phyloP scores from a whole-genome alignment of 2,329 filamentous ascomycete species.

The Colletotrichum brevisporum region DNA sequence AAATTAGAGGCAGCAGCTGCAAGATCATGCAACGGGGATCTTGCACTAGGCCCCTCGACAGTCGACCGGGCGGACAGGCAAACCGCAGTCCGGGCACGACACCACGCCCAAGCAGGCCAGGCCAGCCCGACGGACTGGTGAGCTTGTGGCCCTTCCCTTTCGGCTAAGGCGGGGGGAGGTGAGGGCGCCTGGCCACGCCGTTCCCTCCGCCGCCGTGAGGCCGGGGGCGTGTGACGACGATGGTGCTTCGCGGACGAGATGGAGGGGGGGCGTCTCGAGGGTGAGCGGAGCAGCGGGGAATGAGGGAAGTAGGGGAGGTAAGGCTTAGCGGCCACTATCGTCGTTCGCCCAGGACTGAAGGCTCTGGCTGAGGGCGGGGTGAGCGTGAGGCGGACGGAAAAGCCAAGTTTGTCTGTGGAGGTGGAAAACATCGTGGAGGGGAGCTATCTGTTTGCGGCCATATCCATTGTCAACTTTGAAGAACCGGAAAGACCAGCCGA shows the following conservation, averaged over 20 bases:
- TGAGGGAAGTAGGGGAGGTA: constrained; percentile 17
- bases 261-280: constrained; percentile 13
- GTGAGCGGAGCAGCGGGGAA: not conserved
- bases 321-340: constrained; percentile 34
- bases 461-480: constrained; percentile 16
- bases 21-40: constrained; percentile 39
- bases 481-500: constrained; percentile 4
- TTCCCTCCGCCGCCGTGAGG: constrained; percentile 3
- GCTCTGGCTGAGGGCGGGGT: constrained; percentile 7
- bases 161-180: not conserved
- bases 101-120: not conserved
- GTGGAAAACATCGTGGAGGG: not conserved
- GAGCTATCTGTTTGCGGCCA: constrained; percentile 40
- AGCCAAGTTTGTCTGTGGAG: constrained; percentile 13
- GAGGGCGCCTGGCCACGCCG: constrained; percentile 18
- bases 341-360: not conserved
- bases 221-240: constrained; percentile 6
- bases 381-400: not conserved
- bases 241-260: not conserved
- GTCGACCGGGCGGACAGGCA: constrained; percentile 3
- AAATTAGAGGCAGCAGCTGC: constrained; percentile 15
- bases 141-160: constrained; percentile 22
- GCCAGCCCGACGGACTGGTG: constrained; percentile 4
- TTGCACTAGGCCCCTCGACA: constrained; percentile 25
- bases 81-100: no score